These are phyloP conservation scores for Gossypium gossypioides DNA, from an alignment of 441 rosid genomes.

Conservation along the genomic window DNA sequence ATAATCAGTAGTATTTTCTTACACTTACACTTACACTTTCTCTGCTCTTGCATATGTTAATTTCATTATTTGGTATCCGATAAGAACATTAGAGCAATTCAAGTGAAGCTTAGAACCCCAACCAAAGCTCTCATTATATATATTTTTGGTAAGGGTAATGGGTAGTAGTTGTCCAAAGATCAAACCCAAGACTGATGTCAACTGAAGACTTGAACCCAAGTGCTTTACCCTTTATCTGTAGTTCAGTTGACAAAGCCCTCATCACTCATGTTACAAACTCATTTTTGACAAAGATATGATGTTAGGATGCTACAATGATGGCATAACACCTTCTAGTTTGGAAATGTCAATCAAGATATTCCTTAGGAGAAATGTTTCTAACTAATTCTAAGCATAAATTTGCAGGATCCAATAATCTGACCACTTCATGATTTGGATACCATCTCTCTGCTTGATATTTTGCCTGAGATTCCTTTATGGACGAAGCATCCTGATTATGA, in stretches of 20 bases:
- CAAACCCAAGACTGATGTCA: no score
- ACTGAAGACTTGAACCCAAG: no score
- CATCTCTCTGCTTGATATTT: constrained; percentile 22
- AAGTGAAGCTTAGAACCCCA: neutral
- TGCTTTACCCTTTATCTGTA: no score
- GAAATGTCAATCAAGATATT: neutral
- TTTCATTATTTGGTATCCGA: neutral
- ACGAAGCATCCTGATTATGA: constrained; percentile 28
- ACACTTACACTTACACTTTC: neutral
- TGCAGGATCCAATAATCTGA: constrained; percentile 25
- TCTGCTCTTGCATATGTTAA: neutral
- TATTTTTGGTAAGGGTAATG: no score
- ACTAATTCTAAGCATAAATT: neutral
- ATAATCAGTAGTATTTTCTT: neutral
- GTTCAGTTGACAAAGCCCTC: no score
- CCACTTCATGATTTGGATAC: no score
- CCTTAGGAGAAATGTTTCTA: neutral
- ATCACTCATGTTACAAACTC: neutral
- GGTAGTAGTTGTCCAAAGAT: no score
- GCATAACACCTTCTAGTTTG: no score
- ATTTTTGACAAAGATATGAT: neutral
- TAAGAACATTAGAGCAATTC: neutral
- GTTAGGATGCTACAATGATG: no score
- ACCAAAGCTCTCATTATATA: no score
- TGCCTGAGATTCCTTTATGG: constrained; percentile 34